Evolutionary conservation across 2,329 filamentous ascomycete species (phyloP).

Genomic region (Hymenoscyphus fructigenus): DNA sequence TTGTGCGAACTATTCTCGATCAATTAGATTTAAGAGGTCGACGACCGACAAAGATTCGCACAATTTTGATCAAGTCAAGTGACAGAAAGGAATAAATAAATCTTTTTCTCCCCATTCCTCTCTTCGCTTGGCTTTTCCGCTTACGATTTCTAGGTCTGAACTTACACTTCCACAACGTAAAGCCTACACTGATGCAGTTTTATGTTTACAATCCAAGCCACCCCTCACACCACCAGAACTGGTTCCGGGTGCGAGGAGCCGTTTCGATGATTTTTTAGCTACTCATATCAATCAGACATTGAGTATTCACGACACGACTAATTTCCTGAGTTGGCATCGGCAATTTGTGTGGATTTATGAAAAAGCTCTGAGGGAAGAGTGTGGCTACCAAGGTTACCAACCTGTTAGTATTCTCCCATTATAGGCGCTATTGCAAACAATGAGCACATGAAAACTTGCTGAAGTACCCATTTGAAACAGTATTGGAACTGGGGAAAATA

Average conservation of each 20-base stretch:
- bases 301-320: constrained; percentile 20
- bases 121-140: not conserved
- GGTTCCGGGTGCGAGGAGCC: constrained; percentile 19
- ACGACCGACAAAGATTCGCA: too few relatives aligned
- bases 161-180: constrained; percentile 18
- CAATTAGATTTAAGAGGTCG: too few relatives aligned
- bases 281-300: constrained; percentile 38
- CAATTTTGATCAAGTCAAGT: too few relatives aligned
- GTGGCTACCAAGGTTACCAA: constrained; percentile 43
- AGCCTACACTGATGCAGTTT: constrained; percentile 40
- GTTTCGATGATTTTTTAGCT: constrained; percentile 41
- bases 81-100: too few relatives aligned
- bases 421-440: not conserved
- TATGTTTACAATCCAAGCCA: constrained; percentile 36
- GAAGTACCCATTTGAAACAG: constrained; percentile 12
- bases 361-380: constrained; percentile 41
- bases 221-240: constrained; percentile 35
- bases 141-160: constrained; percentile 5
- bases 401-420: constrained; percentile 34
- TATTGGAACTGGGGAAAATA: constrained; percentile 49
- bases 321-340: constrained; percentile 46
- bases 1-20: too few relatives aligned
- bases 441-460: not conserved
- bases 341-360: constrained; percentile 44
- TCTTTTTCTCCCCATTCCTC: too few relatives aligned